A percentile compares a stretch with the other conserved stretches of the same genome.
Evolutionary conservation across 257 asterid genomes (phyloP).

Genomic region (Plantago major): DNA sequence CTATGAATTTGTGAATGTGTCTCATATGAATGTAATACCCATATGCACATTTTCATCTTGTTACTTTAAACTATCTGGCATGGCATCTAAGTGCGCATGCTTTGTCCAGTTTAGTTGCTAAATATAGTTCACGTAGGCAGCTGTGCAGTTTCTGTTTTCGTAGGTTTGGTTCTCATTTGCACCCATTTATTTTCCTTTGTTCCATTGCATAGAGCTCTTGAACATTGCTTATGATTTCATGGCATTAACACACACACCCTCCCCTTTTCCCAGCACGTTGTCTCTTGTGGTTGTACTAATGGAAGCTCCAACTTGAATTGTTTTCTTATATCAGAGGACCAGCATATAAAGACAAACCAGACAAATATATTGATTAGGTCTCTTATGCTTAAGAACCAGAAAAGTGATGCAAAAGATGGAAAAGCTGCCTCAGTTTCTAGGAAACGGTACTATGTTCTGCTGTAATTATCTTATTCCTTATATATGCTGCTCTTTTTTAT

Average conservation of each 20-base stretch:
- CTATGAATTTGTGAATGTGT: neutral
- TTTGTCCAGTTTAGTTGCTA: conserved; percentile 4
- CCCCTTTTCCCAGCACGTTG: conserved; percentile 6
- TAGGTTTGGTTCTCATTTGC: conserved; percentile 3
- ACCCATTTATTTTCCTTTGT: conserved; percentile 4
- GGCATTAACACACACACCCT: conserved; percentile 5
- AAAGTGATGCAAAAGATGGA: conserved; percentile 55
- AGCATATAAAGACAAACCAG: conserved; percentile 69
- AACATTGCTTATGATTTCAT: conserved; percentile 9
- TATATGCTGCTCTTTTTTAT: neutral
- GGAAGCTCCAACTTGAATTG: conserved; percentile 16
- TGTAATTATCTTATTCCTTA: neutral
- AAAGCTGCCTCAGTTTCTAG: conserved; percentile 43
- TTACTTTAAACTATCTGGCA: conserved; percentile 3
- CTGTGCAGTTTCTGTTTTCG: conserved; percentile 9
- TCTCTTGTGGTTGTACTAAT: conserved; percentile 18
- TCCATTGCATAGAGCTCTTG: conserved; percentile 28
- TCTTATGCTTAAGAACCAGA: conserved; percentile 63
- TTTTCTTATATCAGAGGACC: conserved; percentile 44
- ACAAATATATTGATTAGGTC: conserved; percentile 73
- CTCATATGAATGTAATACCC: neutral
- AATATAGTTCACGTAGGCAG: neutral
- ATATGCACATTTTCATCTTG: neutral
- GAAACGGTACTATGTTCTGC: conserved; percentile 49
- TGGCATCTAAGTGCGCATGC: neutral